Percentiles rank a stretch among this genome's conserved stretches.
phyloP scores from a whole-genome alignment of 164 flowering plant species.

The Magnolia kwangsiensis region DNA sequence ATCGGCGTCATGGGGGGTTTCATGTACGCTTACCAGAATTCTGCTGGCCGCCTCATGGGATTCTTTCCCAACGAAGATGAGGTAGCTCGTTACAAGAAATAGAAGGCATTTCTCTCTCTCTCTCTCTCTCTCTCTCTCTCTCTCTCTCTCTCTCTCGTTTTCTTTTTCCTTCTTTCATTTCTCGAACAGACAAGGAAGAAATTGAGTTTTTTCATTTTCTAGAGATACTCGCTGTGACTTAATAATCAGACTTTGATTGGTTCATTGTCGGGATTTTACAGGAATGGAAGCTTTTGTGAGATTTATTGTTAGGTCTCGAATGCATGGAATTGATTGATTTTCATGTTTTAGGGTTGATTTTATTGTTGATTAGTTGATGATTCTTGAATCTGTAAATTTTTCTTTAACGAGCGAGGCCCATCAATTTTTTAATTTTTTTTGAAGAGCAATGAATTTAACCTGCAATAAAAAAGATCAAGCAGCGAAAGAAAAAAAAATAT shows the following conservation, averaged over 20 bases:
- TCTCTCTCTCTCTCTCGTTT: neutral
- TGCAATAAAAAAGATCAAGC: no score
- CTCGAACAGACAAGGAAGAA: neutral
- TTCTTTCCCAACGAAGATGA: slow-evolving; percentile 91
- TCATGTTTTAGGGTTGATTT: no score
- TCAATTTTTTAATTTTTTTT: no score
- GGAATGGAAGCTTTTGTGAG: neutral
- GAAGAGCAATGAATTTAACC: no score
- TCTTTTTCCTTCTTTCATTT: neutral
- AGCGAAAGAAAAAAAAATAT: no score
- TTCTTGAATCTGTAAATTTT: no score
- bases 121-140: no score
- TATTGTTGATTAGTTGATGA: neutral
- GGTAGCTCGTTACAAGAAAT: slow-evolving; percentile 78
- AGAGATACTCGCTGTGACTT: neutral
- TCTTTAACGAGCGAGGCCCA: no score
- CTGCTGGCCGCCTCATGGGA: slow-evolving; percentile 93
- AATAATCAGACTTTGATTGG: neutral
- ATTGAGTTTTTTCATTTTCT: neutral
- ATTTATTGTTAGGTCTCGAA: neutral
- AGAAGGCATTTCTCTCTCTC: neutral
- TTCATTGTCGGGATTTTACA: neutral
- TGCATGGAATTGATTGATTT: neutral
- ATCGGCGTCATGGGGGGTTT: slow-evolving; percentile 94
- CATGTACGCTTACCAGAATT: slow-evolving; percentile 97